Base-by-base conservation (phyloP, 2,329 filamentous ascomycete genomes). In the Remersonia thermophila region DNA sequence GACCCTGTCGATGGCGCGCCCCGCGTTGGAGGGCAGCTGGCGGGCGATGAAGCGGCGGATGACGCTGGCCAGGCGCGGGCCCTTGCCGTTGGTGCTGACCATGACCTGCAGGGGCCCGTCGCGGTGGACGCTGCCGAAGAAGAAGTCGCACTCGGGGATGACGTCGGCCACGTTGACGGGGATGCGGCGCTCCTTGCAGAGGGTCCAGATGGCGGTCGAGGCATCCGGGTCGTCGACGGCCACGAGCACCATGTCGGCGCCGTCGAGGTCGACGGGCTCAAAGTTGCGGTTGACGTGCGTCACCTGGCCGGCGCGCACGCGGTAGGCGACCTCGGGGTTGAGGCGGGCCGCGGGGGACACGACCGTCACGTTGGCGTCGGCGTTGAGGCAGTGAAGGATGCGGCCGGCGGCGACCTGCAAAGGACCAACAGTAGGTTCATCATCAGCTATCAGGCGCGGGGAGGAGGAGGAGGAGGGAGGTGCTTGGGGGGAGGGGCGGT, bases 41-140 rank as follows among this genome's bases (percentile, higher is more conserved):
- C 66, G 69, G 13, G 85, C 87, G 46, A 98, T 94, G 54, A 82
- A 76, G 54, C 80, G 73, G 36, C 89, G 68, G 34, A 98, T 82
- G 32, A 87, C 78, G 47, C 84, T 89, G 8, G 91, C 91, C 45
- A 98, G 63, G 54, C 89, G 79, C 0, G 91, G 91, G 0, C 91
- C 91, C 55, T 94, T 95, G 35, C 91, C 91, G 56, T 96, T 98
- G 26, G 91, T 98, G 63, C 83, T 93, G 49, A 98, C 89, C 91
- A 98, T 98, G 52, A 98, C 80, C 65, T 98, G 91, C 42, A 98
- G 61, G 5, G 91, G 91, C 0, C 91, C 91, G 56, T 98, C 91
- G 34, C 91, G 80, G 61, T 98, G 84, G 27, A 95, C 80, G 55
- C 83, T 91, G 44, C 91, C 91, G 62, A 98, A 98, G 67, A 95